Base-by-base conservation (phyloP, 805 yeast species). In the Candida sanyiensis region DNA sequence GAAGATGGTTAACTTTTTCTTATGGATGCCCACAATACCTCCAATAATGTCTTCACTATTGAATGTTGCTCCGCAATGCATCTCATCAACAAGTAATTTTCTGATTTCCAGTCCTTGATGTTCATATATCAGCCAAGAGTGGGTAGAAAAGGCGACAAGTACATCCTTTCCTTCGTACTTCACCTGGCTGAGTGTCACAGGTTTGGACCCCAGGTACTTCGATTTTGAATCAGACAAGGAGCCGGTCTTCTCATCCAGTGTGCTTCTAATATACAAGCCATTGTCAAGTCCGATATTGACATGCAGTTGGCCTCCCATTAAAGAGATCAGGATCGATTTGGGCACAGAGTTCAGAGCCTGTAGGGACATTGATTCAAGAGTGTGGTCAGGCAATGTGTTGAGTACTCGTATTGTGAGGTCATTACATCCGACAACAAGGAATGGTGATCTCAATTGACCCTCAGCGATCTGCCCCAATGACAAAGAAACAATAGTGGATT, bases 221-320 rank as follows among this genome's bases (percentile, higher is more conserved):
- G 77, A 75, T 49, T 82, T 67, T 1, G 87, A 74, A 46, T 82
- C 80, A 1, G 73, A 63, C 11, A 82, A 56, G 16, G 75, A 69
- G 3, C 95, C 96, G 4, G 80, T 66, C 5, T 62, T 50, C 0
- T 56, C 52, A 51, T 83, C 86, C 27, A 88, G 49, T 6, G 64
- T 60, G 0, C 86, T 73, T 13, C 80, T 64, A 2, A 80, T 78
- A 60, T 82, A 86, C 2, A 89, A 75, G 16, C 97, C 97, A 57
- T 79, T 85, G n/a, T 63, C 71, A 67, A 88, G 69, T 2, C 97
- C 97, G 35, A 87, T 72, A 58, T 88, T 94, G 9, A 84, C 69
- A 42, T 63, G 68, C 3, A 63, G 43, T 7, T 42, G 35, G 15
- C 40, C 33, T 15, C 47, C 37, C 49, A 42, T 38, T 18, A 38